phyloP scores from a whole-genome alignment of 345 rosid species.

The Hypericum perforatum region DNA sequence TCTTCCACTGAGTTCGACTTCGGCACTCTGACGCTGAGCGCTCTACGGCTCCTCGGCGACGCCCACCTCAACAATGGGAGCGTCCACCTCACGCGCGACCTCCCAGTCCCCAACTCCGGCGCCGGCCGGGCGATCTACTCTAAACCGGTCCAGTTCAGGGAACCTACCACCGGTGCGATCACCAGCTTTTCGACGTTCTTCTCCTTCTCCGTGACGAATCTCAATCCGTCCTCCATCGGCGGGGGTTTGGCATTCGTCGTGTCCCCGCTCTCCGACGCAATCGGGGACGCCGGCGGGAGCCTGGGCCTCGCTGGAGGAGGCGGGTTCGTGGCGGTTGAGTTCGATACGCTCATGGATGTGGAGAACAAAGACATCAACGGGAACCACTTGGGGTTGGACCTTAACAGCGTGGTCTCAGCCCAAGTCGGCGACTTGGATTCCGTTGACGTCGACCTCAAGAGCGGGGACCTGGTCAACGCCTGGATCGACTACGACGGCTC shows the following conservation, averaged over 20 bases:
- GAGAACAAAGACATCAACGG: conserved; percentile 79
- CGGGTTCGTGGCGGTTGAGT: conserved; percentile 83
- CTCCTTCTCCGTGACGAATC: conserved; percentile 60
- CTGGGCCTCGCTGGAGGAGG: conserved; percentile 47
- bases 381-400: conserved; percentile 93
- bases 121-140: conserved; percentile 73
- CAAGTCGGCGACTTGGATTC: conserved; percentile 57
- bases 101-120: conserved; percentile 73
- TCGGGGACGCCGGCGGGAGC: conserved; percentile 70
- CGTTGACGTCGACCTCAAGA: conserved; percentile 70
- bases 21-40: conserved; percentile 60
- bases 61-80: conserved; percentile 80
- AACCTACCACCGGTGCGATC: conserved; percentile 32
- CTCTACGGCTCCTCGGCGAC: conserved; percentile 74
- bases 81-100: conserved; percentile 74
- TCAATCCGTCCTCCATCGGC: conserved; percentile 88
- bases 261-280: conserved; percentile 47
- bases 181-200: conserved; percentile 81
- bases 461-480: conserved; percentile 73
- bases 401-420: conserved; percentile 63
- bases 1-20: conserved; percentile 45
- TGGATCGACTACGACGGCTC: conserved; percentile 80
- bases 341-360: conserved; percentile 89
- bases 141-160: conserved; percentile 64
- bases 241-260: conserved; percentile 90